A percentile compares a stretch with the other conserved stretches of the same genome.
Conservation (phyloP, 1,284 basidiomycete species). For the Mycena citricolor region DNA sequence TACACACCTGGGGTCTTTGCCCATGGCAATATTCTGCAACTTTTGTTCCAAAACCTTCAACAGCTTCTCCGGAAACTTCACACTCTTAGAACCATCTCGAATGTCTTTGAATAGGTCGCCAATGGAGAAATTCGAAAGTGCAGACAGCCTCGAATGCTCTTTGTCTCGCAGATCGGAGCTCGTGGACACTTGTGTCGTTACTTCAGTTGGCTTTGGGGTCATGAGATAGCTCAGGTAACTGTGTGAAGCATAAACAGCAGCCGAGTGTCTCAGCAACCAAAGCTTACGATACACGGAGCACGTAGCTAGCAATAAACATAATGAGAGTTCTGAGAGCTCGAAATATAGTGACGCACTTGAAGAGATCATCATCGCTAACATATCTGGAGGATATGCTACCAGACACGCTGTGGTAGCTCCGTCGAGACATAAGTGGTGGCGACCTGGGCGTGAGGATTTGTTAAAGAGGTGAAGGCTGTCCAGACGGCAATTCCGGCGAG, state of each 20-base stretch:
- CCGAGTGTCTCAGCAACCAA: conserved; percentile 17
- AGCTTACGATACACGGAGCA: conserved; percentile 74
- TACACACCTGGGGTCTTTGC: conserved; percentile 80
- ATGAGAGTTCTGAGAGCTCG: too few species aligned
- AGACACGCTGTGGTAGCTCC: conserved; percentile 54
- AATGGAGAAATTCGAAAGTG: conserved; percentile 77
- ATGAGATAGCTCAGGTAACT: conserved; percentile 72
- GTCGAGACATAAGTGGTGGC: conserved; percentile 21
- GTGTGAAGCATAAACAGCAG: conserved; percentile 18
- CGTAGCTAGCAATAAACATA: conserved; percentile 62
- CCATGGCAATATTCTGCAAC: conserved; percentile 89
- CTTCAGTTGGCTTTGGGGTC: conserved; percentile 55
- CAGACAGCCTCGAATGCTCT: conserved; percentile 66
- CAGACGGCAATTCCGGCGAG: too few species aligned
- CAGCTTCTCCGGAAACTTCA: conserved; percentile 91
- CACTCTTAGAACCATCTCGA: conserved; percentile 74
- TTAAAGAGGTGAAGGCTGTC: too few species aligned
- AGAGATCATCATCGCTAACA: conserved; percentile 79
- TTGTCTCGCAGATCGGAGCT: conserved; percentile 43
- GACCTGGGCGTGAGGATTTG: too few species aligned
- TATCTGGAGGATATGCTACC: conserved; percentile 71
- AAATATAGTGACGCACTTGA: conserved; percentile 73
- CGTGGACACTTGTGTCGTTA: conserved; percentile 33
- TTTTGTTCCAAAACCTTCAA: conserved; percentile 85
- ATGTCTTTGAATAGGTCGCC: conserved; percentile 81